Conservation (phyloP, 768 basidiomycete species). For the Atractiella rhizophila region DNA sequence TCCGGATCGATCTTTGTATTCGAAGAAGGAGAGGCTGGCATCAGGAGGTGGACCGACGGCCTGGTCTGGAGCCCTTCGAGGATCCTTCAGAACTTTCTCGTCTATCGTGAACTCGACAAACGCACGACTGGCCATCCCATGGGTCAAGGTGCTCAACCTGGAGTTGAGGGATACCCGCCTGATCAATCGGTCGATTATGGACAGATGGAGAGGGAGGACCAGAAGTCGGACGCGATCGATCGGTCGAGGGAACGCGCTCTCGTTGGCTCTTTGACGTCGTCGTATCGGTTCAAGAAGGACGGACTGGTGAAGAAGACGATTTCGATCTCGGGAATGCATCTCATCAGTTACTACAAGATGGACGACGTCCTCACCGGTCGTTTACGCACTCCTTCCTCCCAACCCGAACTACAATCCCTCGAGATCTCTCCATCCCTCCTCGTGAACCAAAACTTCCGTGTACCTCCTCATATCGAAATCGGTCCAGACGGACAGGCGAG, state of each 20-base stretch:
- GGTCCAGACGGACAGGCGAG: slow-evolving; percentile 56
- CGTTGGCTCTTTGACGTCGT: slow-evolving; percentile 73
- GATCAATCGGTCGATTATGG: too few species aligned
- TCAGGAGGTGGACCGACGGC: slow-evolving; percentile 80
- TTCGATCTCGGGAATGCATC: slow-evolving; percentile 70
- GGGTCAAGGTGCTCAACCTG: too few species aligned
- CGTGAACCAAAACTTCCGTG: slow-evolving; percentile 69
- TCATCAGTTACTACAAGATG: slow-evolving; percentile 82
- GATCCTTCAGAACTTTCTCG: slow-evolving; percentile 80
- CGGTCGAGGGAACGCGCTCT: slow-evolving; percentile 38
- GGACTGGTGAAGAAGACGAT: slow-evolving; percentile 91
- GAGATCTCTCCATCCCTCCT: slow-evolving; percentile 59
- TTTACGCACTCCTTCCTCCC: slow-evolving; percentile 59
- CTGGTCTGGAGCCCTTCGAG: slow-evolving; percentile 81
- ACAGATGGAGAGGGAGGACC: slow-evolving; percentile 6
- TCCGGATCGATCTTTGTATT: slow-evolving; percentile 90
- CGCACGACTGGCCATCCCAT: too few species aligned
- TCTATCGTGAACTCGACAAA: slow-evolving; percentile 83
- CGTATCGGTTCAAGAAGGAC: slow-evolving; percentile 71
- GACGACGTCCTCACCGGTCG: slow-evolving; percentile 74
- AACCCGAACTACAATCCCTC: slow-evolving; percentile 65
- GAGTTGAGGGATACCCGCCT: too few species aligned
- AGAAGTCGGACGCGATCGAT: background rate
- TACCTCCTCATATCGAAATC: slow-evolving; percentile 65
- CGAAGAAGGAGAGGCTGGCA: slow-evolving; percentile 87